Conservation (phyloP, 768 basidiomycete species). For the Agaricus subrufescens region DNA sequence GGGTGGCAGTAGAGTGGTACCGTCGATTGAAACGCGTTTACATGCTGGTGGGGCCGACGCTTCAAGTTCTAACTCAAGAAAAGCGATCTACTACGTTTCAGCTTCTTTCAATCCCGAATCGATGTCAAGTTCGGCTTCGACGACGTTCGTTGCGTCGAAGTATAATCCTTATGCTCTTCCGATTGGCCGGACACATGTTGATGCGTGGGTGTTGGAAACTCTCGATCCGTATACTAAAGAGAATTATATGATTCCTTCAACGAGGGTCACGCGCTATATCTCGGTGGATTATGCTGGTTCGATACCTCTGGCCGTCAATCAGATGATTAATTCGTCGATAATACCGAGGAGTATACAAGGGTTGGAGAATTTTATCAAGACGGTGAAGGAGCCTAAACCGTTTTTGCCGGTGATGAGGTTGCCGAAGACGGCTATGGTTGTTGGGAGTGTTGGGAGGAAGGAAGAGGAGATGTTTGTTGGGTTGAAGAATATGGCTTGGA, state of each 20-base stretch:
- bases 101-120: conserved; percentile 77
- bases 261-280: conserved; percentile 78
- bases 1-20: conserved; percentile 7
- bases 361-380: conserved; percentile 66
- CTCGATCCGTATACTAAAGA: conserved; percentile 93
- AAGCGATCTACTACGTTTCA: conserved; percentile 77
- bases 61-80: conserved; percentile 33
- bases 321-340: conserved; percentile 70
- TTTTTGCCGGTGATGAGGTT: conserved; percentile 65
- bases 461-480: conserved; percentile 37
- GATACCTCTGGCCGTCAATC: conserved; percentile 80
- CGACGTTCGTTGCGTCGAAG: conserved; percentile 50
- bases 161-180: conserved; percentile 76
- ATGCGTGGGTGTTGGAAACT: conserved; percentile 96
- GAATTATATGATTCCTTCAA: conserved; percentile 92
- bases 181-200: conserved; percentile 77
- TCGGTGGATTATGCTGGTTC: conserved; percentile 86
- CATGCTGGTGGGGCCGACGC: conserved; percentile 12
- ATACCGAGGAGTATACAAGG: conserved; percentile 67
- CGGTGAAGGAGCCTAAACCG: conserved; percentile 26
- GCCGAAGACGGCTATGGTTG: conserved; percentile 59
- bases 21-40: background rate
- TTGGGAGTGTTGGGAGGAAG: conserved; percentile 42
- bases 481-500: conserved; percentile 45
- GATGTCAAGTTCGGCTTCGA: conserved; percentile 23